Evolutionary conservation across 2,329 filamentous ascomycete species (phyloP).

Genomic region (Pseudocercospora fuligena): DNA sequence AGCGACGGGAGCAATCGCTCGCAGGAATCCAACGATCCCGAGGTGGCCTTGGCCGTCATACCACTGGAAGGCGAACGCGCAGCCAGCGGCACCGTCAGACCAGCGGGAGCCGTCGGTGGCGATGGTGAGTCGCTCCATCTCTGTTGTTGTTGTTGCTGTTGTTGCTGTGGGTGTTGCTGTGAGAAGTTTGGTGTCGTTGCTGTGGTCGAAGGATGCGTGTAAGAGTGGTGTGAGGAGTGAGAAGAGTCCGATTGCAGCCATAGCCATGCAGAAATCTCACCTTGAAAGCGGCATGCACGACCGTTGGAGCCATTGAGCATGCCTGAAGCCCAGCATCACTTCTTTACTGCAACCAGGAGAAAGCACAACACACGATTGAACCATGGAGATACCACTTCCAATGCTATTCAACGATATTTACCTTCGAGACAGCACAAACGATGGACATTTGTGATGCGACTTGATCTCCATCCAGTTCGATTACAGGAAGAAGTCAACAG

Average conservation of each 20-base stretch:
- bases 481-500: neutral
- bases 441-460: neutral
- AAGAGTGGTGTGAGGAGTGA: neutral
- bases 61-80: neutral
- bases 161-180: neutral
- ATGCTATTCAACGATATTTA: neutral
- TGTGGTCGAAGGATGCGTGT: neutral
- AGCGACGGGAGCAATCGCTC: neutral
- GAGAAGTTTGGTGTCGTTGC: neutral
- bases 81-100: neutral
- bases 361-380: neutral
- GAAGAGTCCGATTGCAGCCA: neutral
- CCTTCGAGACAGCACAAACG: neutral
- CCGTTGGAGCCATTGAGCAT: neutral
- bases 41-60: neutral
- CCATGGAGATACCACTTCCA: neutral
- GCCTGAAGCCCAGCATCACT: neutral
- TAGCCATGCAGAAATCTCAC: neutral
- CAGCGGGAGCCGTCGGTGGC: conserved; percentile 2
- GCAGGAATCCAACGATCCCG: neutral
- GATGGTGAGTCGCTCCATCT: neutral
- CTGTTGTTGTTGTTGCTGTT: conserved; percentile 2
- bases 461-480: neutral
- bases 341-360: neutral
- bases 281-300: neutral